Percentiles rank a stretch among this genome's conserved stretches.
phyloP scores from a whole-genome alignment of 2,329 filamentous ascomycete species.

The Trichoderma sp. region DNA sequence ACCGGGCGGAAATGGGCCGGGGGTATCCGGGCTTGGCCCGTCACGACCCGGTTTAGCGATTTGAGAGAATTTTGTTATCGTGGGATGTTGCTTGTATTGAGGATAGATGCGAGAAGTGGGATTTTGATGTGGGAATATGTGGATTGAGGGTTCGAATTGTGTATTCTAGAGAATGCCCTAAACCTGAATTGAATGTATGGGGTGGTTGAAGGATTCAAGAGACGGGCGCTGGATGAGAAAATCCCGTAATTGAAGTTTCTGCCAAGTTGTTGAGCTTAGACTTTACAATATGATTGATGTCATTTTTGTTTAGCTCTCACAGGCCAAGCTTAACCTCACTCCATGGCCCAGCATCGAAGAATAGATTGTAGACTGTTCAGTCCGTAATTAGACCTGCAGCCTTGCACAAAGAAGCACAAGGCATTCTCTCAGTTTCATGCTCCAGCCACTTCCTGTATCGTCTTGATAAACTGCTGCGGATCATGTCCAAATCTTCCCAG shows the following conservation, averaged over 20 bases:
- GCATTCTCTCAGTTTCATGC: conserved; percentile 26
- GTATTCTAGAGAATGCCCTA: not conserved
- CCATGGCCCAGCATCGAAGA: not conserved
- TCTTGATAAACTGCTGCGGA: conserved; percentile 66
- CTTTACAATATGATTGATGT: not conserved
- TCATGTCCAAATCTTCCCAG: conserved; percentile 80
- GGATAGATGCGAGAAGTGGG: not conserved
- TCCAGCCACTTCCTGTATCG: conserved; percentile 67
- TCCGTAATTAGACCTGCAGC: not conserved
- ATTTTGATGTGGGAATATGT: not conserved
- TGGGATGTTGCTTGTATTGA: not conserved
- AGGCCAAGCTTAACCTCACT: not conserved
- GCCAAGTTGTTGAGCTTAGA: not conserved
- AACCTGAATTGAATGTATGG: not conserved
- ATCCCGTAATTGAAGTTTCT: not conserved
- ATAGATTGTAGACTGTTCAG: not conserved
- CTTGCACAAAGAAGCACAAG: not conserved
- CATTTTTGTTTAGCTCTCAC: not conserved
- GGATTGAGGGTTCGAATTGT: not conserved
- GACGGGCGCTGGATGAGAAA: not conserved
- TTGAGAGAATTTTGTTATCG: conserved; percentile 2
- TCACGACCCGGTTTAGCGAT: conserved; percentile 2
- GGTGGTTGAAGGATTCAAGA: not conserved
- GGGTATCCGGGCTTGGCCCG: conserved; percentile 21
- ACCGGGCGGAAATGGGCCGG: conserved; percentile 9